These are phyloP conservation scores for Hypoxylon sp. DNA, from an alignment of 2,329 filamentous ascomycete species.

Conservation along the genomic window DNA sequence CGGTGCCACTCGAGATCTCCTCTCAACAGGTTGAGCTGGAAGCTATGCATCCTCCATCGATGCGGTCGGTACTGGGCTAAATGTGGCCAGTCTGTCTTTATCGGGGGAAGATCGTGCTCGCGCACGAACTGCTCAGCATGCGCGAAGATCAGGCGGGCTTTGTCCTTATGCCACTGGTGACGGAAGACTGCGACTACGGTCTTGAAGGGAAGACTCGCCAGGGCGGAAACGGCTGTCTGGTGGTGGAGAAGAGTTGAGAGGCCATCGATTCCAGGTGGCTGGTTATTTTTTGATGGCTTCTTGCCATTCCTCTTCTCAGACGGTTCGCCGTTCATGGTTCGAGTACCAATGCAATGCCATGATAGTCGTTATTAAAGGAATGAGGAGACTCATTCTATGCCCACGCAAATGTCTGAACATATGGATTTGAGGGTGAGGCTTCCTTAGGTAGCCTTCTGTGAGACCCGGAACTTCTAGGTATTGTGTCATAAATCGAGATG, in stretches of 20 bases:
- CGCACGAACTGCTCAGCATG: slow-evolving; percentile 45
- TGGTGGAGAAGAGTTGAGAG: slow-evolving; percentile 31
- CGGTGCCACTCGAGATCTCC: slow-evolving; percentile 39
- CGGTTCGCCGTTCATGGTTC: slow-evolving; percentile 29
- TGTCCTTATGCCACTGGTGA: slow-evolving; percentile 48
- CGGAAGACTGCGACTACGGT: slow-evolving; percentile 41
- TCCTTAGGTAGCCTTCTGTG: neutral
- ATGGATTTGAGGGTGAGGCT: neutral
- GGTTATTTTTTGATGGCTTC: slow-evolving; percentile 25
- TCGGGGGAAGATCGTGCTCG: slow-evolving; percentile 29
- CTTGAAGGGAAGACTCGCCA: slow-evolving; percentile 45
- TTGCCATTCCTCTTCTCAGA: slow-evolving; percentile 33
- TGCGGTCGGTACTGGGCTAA: slow-evolving; percentile 34
- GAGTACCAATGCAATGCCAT: slow-evolving; percentile 26
- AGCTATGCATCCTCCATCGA: slow-evolving; percentile 23
- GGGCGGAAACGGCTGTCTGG: slow-evolving; percentile 41
- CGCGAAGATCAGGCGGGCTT: slow-evolving; percentile 43
- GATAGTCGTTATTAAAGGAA: slow-evolving; percentile 6
- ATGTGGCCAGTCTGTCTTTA: slow-evolving; percentile 30
- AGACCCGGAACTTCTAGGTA: neutral
- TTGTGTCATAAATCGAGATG: neutral
- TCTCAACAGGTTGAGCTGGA: slow-evolving; percentile 25
- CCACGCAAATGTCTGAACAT: neutral
- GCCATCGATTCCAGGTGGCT: neutral
- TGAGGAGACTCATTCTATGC: neutral